Percentiles rank a stretch among this genome's conserved stretches.
Conservation (phyloP, 2,329 filamentous ascomycete genomes). For the Aspergillus fructus region DNA sequence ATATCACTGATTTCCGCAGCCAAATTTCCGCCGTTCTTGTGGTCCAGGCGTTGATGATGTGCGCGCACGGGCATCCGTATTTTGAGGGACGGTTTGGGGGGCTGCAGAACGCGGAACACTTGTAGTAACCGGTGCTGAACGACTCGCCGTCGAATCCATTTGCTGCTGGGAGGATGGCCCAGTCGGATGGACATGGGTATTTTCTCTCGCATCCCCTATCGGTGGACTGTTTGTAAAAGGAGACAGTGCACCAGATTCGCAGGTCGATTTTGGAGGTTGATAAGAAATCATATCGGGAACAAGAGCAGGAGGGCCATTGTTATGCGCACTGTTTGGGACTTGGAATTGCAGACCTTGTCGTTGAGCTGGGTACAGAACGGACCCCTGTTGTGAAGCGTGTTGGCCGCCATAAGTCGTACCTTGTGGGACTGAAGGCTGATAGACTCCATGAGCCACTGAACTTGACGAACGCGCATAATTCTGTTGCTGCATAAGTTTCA, state of each 20-base stretch:
- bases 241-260: neutral
- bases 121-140: neutral
- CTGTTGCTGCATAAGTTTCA: neutral
- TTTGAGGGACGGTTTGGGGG: neutral
- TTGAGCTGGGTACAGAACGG: neutral
- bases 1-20: conserved; percentile 1
- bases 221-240: neutral
- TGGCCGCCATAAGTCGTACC: neutral
- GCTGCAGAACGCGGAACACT: neutral
- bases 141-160: neutral
- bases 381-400: neutral
- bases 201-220: neutral
- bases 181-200: neutral
- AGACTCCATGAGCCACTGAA: neutral
- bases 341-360: neutral
- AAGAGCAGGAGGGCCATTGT: conserved; percentile 11
- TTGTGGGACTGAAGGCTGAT: neutral
- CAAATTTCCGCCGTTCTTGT: neutral
- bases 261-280: neutral
- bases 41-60: neutral
- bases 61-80: neutral
- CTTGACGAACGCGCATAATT: neutral
- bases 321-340: neutral
- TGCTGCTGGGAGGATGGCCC: too few relatives aligned
- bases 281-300: conserved; percentile 22